Conservation (phyloP, 371 early-diverging fungal genomes). For the Circinella umbellata region DNA sequence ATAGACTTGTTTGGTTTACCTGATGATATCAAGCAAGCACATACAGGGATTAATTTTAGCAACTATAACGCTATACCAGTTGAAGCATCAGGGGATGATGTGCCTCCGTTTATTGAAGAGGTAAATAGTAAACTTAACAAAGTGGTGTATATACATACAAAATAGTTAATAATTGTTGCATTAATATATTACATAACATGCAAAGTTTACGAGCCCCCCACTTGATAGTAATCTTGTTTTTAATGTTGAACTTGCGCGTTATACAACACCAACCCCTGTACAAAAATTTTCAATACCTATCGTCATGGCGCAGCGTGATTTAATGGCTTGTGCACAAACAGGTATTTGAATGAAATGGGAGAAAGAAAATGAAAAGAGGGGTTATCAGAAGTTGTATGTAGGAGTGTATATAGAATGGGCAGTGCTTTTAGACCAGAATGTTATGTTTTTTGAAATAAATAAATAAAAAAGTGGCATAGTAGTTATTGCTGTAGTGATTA, state of each 20-base stretch:
- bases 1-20: slow-evolving; percentile 75
- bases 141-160: too few species aligned
- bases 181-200: too few species aligned
- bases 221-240: slow-evolving; percentile 85
- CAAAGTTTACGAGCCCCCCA: slow-evolving; percentile 70
- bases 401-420: too few species aligned
- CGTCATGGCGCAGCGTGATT: slow-evolving; percentile 74
- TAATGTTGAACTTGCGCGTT: slow-evolving; percentile 91
- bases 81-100: slow-evolving; percentile 84
- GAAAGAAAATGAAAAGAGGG: neutral
- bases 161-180: too few species aligned
- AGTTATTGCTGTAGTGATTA: too few species aligned
- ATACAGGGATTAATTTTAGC: slow-evolving; percentile 93
- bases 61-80: slow-evolving; percentile 94
- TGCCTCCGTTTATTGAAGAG: slow-evolving; percentile 73
- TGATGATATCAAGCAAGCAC: slow-evolving; percentile 68
- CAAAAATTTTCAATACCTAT: slow-evolving; percentile 94
- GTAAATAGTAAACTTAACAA: slow-evolving; percentile 31
- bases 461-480: neutral
- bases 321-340: slow-evolving; percentile 93
- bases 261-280: slow-evolving; percentile 95
- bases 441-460: neutral
- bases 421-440: too few species aligned
- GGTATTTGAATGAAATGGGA: slow-evolving; percentile 33
- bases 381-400: too few species aligned